A percentile compares a stretch with the other conserved stretches of the same genome.
phyloP scores from a whole-genome alignment of 2,329 filamentous ascomycete species.

The Neopestalotiopsis clavispora region DNA sequence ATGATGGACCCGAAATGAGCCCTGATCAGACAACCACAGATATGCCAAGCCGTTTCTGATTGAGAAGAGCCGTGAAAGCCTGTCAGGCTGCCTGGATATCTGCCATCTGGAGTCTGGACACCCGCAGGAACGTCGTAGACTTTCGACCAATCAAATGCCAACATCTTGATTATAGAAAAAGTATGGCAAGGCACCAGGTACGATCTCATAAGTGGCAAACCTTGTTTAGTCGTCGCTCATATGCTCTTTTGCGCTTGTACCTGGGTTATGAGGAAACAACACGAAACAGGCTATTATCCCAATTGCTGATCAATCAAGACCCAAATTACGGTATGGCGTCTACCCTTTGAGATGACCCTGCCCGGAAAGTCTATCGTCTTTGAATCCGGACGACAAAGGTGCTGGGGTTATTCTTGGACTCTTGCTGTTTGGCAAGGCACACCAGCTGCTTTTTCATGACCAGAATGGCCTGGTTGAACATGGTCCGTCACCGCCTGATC shows the following conservation, averaged over 20 bases:
- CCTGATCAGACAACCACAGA: slow-evolving; percentile 1
- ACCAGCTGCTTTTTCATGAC: not conserved
- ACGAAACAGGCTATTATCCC: slow-evolving; percentile 12
- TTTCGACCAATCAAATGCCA: not conserved
- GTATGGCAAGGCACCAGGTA: not conserved
- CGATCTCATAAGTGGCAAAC: not conserved
- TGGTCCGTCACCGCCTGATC: slow-evolving; percentile 13
- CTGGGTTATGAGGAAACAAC: not conserved
- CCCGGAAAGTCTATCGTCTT: slow-evolving; percentile 1
- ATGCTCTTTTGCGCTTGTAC: not conserved
- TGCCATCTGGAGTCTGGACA: slow-evolving; percentile 6
- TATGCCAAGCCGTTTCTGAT: slow-evolving; percentile 15
- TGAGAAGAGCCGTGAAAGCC: slow-evolving; percentile 9
- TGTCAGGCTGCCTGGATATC: not conserved
- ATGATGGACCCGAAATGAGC: not conserved
- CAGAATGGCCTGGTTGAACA: slow-evolving; percentile 18
- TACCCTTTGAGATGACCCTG: not conserved
- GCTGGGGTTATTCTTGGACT: not conserved
- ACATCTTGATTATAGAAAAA: not conserved
- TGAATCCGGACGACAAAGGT: slow-evolving; percentile 3
- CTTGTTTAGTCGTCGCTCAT: not conserved
- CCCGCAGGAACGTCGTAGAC: not conserved
- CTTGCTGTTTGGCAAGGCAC: not conserved
- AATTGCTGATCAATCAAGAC: slow-evolving; percentile 9
- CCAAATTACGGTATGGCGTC: not conserved